phyloP scores from a whole-genome alignment of 306 rosid species.

The Clitoria ternatea region DNA sequence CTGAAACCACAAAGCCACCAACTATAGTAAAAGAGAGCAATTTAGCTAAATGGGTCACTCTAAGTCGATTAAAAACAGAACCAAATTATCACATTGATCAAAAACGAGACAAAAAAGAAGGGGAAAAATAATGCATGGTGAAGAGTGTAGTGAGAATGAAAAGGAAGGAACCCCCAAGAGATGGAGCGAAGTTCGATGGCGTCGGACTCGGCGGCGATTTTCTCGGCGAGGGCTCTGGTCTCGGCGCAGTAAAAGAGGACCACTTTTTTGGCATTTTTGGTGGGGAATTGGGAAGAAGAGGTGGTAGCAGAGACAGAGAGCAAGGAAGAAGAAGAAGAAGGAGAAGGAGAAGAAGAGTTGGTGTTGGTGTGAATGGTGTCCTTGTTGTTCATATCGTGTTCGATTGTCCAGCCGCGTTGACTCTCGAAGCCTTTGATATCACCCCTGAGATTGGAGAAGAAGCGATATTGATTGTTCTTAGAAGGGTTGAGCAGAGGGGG shows the following conservation, averaged over 20 bases:
- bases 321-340: slow-evolving; percentile 33
- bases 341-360: slow-evolving; percentile 26
- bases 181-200: slow-evolving; percentile 70
- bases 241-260: slow-evolving; percentile 81
- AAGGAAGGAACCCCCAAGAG: slow-evolving; percentile 59
- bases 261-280: slow-evolving; percentile 54
- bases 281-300: slow-evolving; percentile 33
- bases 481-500: slow-evolving; percentile 19
- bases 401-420: slow-evolving; percentile 41
- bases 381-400: slow-evolving; percentile 42
- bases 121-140: background rate
- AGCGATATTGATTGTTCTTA: background rate
- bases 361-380: slow-evolving; percentile 26
- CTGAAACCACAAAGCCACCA: background rate
- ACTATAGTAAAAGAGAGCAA: background rate
- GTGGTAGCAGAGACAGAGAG: slow-evolving; percentile 46
- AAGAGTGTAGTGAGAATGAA: background rate
- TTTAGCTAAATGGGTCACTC: slow-evolving; percentile 1
- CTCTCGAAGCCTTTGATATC: slow-evolving; percentile 61
- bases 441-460: slow-evolving; percentile 32
- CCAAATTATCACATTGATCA: slow-evolving; percentile 16
- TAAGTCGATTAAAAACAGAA: background rate
- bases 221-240: slow-evolving; percentile 72
- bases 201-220: slow-evolving; percentile 65
- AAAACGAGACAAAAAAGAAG: background rate